Percentiles rank a stretch among this genome's conserved stretches.
These are phyloP conservation scores for Tillandsia fasciculata DNA, from an alignment of 176 grass and related monocot species.

Conservation along the genomic window DNA sequence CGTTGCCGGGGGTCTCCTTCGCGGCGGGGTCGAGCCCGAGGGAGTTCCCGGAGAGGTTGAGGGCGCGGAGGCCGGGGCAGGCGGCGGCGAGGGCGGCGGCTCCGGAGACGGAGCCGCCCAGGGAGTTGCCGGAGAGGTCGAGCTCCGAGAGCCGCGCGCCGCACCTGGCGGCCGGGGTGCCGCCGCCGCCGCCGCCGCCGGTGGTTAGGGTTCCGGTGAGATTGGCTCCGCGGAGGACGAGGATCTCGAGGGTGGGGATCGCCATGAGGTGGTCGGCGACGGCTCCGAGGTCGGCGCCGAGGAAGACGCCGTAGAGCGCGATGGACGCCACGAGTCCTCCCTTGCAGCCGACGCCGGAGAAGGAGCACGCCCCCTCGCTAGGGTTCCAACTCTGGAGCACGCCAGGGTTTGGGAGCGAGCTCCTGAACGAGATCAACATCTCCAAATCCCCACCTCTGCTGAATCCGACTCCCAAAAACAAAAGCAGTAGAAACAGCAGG, in stretches of 20 bases:
- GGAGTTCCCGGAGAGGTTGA: constrained; percentile 36
- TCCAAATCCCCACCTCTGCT: constrained; percentile 15
- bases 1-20: background rate
- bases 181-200: background rate
- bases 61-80: constrained; percentile 5
- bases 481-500: background rate
- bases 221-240: constrained; percentile 2
- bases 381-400: constrained; percentile 12
- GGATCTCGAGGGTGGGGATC: constrained; percentile 1
- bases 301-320: background rate
- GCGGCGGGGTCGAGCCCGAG: constrained; percentile 23
- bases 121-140: constrained; percentile 15
- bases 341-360: constrained; percentile 9
- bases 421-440: constrained; percentile 14
- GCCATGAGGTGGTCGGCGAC: constrained; percentile 3
- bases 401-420: constrained; percentile 3
- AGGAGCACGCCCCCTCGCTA: constrained; percentile 5
- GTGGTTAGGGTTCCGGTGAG: constrained; percentile 8
- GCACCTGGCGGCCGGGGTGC: background rate
- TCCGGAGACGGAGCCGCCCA: constrained; percentile 4
- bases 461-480: background rate
- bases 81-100: background rate
- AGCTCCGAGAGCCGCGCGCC: background rate
- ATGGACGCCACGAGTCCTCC: background rate
- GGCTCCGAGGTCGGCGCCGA: constrained; percentile 8